phyloP scores from a whole-genome alignment of 2,329 filamentous ascomycete genomes.

The Ascochyta viciae-villosae region DNA sequence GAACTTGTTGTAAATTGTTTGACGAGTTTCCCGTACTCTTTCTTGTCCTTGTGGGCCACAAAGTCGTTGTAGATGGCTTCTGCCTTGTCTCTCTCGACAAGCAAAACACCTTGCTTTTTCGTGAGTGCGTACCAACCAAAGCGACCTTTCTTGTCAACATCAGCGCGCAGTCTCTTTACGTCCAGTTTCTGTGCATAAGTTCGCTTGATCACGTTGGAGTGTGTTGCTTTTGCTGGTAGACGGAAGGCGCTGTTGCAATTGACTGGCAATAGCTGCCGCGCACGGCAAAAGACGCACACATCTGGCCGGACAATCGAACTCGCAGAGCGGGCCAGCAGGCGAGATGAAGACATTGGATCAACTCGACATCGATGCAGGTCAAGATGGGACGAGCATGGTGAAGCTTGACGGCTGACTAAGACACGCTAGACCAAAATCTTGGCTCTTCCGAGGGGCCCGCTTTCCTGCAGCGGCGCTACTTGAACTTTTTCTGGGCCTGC shows the following conservation, averaged over 20 bases:
- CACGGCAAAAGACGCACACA: slow-evolving; percentile 30
- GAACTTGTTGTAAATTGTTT: slow-evolving; percentile 9
- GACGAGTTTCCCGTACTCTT: slow-evolving; percentile 21
- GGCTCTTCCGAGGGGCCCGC: slow-evolving; percentile 20
- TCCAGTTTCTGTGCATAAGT: slow-evolving; percentile 30
- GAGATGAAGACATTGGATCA: slow-evolving; percentile 29
- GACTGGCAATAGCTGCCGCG: slow-evolving; percentile 14
- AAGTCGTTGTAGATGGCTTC: slow-evolving; percentile 38
- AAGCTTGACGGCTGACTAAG: slow-evolving; percentile 6
- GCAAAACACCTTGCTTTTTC: slow-evolving; percentile 24
- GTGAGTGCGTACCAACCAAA: slow-evolving; percentile 28
- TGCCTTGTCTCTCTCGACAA: slow-evolving; percentile 23
- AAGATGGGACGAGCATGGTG: neutral
- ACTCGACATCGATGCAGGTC: neutral
- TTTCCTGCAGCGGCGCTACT: slow-evolving; percentile 19
- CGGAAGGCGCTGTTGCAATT: neutral
- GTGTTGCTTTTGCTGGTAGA: neutral
- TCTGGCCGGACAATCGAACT: slow-evolving; percentile 16
- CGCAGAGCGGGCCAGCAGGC: slow-evolving; percentile 17
- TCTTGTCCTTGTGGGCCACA: slow-evolving; percentile 24
- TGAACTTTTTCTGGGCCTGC: slow-evolving; percentile 14
- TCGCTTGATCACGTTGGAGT: slow-evolving; percentile 6
- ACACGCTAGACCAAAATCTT: slow-evolving; percentile 2
- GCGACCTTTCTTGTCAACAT: slow-evolving; percentile 32
- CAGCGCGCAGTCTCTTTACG: slow-evolving; percentile 23